Evolutionary conservation across 1,284 basidiomycete genomes (phyloP), one percentile per base, ranked within the genome.

Genomic region (Paramarasmius palmivorus): DNA sequence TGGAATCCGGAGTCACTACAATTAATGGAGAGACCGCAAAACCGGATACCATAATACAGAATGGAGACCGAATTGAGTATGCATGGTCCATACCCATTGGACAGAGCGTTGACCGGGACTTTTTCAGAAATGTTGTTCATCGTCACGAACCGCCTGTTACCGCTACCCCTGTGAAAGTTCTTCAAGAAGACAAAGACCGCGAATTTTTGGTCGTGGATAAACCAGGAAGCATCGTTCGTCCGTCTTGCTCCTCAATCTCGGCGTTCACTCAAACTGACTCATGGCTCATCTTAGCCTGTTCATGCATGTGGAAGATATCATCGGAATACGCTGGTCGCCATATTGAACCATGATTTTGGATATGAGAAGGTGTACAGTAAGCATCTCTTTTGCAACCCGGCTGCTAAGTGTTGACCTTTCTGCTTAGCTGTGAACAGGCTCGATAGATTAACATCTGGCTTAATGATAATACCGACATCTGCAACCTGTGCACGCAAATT

Each of bases 61-160:
- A 97, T 65, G 93, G 94, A 9, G 97, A 99, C 70, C 79, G 92
- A 49, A 87, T 98, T 53, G 92, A 95, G 92, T 93, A 57, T 58
- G 88, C 78, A 41, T 54, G 35, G 38, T 40, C 26, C 40, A 47
- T 46, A 36, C 41, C 41, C 46, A 34, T 40, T 22, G 17, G 25
- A 44, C 42, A 19, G 32, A 35, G 48, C 57, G 52, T n/a, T 50
- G 20, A 42, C 55, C 40, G 42, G 40, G 15, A 42, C 38, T 26
- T 19, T 44, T 34, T 23, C 59, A 96, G 93, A 65, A 98, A 98
- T 67, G 83, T 93, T 4, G 93, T 96, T 2, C 95, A 98, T 70
- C 79, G 93, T 15, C 97, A 99, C 68, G 97, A 99, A 70, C 96
- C 97, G 3, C 94, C 97, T 0, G 89, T 99, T 2, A 91, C 94